Evolutionary conservation across 768 basidiomycete genomes (phyloP), one percentile per base, ranked within the genome.

Genomic region (Punctularia strigosozonata): DNA sequence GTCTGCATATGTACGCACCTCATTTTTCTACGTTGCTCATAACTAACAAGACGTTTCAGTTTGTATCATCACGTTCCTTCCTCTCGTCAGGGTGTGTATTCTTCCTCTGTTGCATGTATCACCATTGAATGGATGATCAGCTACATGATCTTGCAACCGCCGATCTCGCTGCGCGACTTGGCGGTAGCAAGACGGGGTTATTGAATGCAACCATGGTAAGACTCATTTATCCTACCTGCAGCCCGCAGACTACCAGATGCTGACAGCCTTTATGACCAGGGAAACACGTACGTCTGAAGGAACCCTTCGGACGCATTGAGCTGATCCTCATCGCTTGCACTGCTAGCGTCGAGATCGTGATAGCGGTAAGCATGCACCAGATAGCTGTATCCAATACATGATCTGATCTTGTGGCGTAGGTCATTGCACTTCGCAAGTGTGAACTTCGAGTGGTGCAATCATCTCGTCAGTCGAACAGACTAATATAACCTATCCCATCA

Each of bases 381-480:
- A 33, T 18, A 21, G 7, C 19, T 35, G 15, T 19, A 20, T 30
- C 8, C n/a, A 23, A 30, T 26, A 41, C 17, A 31, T 22, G 28
- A 36, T 26, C 17, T 23, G 12, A 25, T 21, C 25, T 7, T 15
- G 14, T 38, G n/a, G n/a, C n/a, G n/a, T 40, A 86, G 80, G 76
- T 89, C 37, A 84, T 80, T 33, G 88, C 87, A 0, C 61, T 91
- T 40, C 61, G 67, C n/a, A 81, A 86, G 53, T 90, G 88, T 50
- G 80, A 91, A 54, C 60, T 91, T 6, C 64, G 67, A 17, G 70
- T 91, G 20, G 86, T 91, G 2, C 87, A 91, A 53, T 78, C 85
- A 1, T 76, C 84, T 7, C 63, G 85, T 86, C 49, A 43, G 78
- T 58, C 28, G 19, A 17, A 31, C 23, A 12, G 13, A n/a, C 24